These are phyloP conservation scores for Orbilia ellipsospora DNA, from an alignment of 2,329 filamentous ascomycete genomes.

Conservation along the genomic window DNA sequence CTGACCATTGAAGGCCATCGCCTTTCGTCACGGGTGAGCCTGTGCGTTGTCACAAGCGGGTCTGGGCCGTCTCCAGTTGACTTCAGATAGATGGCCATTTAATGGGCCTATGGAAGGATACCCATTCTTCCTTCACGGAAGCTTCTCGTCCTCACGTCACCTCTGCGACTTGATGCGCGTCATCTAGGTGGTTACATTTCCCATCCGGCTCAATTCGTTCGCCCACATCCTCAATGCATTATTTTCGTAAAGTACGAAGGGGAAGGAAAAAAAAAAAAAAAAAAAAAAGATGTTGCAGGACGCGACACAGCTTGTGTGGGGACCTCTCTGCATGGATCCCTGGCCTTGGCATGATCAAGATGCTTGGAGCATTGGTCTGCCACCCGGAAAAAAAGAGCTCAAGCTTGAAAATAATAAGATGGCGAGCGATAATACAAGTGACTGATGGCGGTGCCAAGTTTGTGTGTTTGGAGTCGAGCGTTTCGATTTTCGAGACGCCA, in stretches of 20 bases:
- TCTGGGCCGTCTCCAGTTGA: not conserved
- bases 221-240: not conserved
- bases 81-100: slow-evolving; percentile 9
- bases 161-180: slow-evolving; percentile 30
- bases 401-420: no score
- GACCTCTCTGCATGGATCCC: slow-evolving; percentile 38
- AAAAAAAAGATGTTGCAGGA: slow-evolving; percentile 21
- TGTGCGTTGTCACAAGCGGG: slow-evolving; percentile 9
- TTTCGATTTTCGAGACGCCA: no score
- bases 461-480: no score
- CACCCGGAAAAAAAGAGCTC: slow-evolving; percentile 1
- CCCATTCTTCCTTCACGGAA: not conserved
- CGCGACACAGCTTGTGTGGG: slow-evolving; percentile 48
- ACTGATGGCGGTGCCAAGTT: no score
- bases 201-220: slow-evolving; percentile 2
- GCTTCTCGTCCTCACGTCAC: slow-evolving; percentile 5
- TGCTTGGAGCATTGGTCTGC: no score
- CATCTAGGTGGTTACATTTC: slow-evolving; percentile 29
- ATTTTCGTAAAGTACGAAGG: slow-evolving; percentile 3
- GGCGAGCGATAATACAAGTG: no score
- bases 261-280: not conserved
- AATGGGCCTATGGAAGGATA: not conserved
- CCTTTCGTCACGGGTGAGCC: not conserved
- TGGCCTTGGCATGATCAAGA: not conserved
- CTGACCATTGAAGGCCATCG: not conserved